Evolutionary conservation across 495 filamentous ascomycete genomes (phyloP), one percentile per base, ranked within the genome.

Genomic region (Penicillium riverlandense): DNA sequence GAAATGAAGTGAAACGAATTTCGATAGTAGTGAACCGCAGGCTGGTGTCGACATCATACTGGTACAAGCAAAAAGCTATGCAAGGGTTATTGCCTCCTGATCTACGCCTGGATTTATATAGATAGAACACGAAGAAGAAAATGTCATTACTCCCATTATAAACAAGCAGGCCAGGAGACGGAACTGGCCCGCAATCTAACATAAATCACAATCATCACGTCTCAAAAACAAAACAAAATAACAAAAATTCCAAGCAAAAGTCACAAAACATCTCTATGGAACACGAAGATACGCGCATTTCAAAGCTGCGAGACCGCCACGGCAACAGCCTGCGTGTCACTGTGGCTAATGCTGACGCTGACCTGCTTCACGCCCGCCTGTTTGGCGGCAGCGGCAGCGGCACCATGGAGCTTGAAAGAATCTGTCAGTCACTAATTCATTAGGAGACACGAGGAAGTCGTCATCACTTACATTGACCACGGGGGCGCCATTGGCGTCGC

Each of bases 281-380:
- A 22, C 22, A 22, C 22, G 22, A 34, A 12, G 6, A 7, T 34
- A 34, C 32, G 32, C 32, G 32, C 32, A 22, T 34, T 7, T 66
- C 76, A 86, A 47, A 88, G 84, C 29, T 76, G 77, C n/a, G 86
- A 80, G 37, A 92, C 82, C 2, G 94, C 92, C 58, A 99, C 84
- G 29, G 92, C 92, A 49, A 96, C 86, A 40, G 91, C 88, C 63
- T 97, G 91, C 29, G 74, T 77, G 52, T 96, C 90, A 35, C 82
- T 91, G 61, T 99, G 94, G 48, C 89, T 94, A 54, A 99, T 96
- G 58, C 88, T 95, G 41, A 99, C 89, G 47, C 73, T 86, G 46
- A 96, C 82, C 27, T 77, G 74, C 71, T 94, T 95, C 11, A 96
- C 79, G 37, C 90, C 90, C 35, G 83, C 88, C 53, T 85, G 75